Conservation (phyloP, 805 yeast species). For the Teunomyces funiuensis region DNA sequence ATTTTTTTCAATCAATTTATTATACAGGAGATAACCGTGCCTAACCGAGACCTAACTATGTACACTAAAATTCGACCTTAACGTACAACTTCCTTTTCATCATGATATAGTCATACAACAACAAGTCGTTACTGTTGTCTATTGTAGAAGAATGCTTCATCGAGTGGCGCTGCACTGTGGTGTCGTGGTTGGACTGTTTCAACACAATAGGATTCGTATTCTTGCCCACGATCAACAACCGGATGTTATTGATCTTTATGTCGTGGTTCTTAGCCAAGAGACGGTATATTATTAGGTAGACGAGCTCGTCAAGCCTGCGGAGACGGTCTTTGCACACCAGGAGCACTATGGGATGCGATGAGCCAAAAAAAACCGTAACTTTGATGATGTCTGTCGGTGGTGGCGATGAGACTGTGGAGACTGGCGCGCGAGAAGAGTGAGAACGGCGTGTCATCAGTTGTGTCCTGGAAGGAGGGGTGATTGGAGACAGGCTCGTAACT, state of each 20-base stretch:
- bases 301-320: constrained; percentile 16
- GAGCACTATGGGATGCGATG: constrained; percentile 6
- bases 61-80: constrained; percentile 13
- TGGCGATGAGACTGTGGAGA: neutral
- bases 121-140: constrained; percentile 10
- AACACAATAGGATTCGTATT: constrained; percentile 18
- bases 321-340: constrained; percentile 17
- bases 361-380: constrained; percentile 10
- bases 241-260: constrained; percentile 13
- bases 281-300: constrained; percentile 16
- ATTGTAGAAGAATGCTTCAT: constrained; percentile 3
- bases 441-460: too few species aligned
- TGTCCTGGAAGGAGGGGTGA: too few species aligned
- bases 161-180: neutral
- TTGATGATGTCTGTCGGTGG: neutral
- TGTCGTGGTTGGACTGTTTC: constrained; percentile 12
- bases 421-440: too few species aligned
- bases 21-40: too few species aligned
- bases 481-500: too few species aligned
- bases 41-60: too few species aligned
- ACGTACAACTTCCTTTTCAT: constrained; percentile 21
- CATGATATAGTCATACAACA: constrained; percentile 23
- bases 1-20: too few species aligned
- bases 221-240: constrained; percentile 16
- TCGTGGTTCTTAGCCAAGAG: constrained; percentile 15